Evolutionary conservation across 805 yeast species (phyloP), one percentile per base, ranked within the genome.

Genomic region (Metschnikowia sp.): DNA sequence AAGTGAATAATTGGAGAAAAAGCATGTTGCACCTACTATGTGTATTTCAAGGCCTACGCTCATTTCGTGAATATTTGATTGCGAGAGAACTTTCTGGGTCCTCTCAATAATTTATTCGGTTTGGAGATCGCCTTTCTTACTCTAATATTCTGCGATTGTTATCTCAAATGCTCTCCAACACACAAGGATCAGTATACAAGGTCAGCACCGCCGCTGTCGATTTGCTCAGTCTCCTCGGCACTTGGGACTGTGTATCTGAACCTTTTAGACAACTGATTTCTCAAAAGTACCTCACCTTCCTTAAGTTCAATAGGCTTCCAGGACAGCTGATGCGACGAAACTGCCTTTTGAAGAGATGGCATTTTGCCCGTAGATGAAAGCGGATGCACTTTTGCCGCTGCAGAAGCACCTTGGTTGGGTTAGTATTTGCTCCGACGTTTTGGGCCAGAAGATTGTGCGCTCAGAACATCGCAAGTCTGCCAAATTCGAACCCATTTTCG

Each of bases 151-250:
- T 22, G 26, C 26, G 26, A 22, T 3, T 22, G 7, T 22, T 7
- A 22, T 22, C 26, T 22, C 26, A 4, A 22, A 22, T 7, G 5
- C 26, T 22, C n/a, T 34, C 18, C 18, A 10, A 11, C 2, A 12
- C 15, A 26, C 5, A 12, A n/a, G 15, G 33, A 39, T 50, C 72
- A 79, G 55, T 67, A 77, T 11, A 79, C 67, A 38, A 76, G 59
- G 34, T 76, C 82, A 32, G 96, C 96, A 56, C 97, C 97, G 47
- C 98, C 99, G 44, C 79, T 75, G 57, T 82, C 78, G 57, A 92
- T 81, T 54, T 81, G 78, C 10, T 87, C 96, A 28, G 86, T 81
- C 68, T 92, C 99, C 12, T 56, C 45, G 15, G 80, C 87, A 36
- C 80, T 83, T 26, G 88, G 75, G 0, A 74, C 69, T 36, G 75